These are phyloP conservation scores for Hippophae tibetana DNA, from an alignment of 306 rosid species.

Conservation along the genomic window DNA sequence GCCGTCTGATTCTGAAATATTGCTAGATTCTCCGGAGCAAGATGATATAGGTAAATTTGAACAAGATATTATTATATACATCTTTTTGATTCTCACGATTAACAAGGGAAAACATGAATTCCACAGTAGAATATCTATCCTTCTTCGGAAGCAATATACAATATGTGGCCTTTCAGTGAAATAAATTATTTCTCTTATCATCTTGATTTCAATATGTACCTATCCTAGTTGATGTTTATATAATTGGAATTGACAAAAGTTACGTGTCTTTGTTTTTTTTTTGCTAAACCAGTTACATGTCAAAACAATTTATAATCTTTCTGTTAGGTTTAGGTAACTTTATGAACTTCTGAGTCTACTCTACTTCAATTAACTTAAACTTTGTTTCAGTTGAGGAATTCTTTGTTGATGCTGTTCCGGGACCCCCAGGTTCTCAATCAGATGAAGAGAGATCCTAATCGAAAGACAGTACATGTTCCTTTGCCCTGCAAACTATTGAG, in stretches of 20 bases:
- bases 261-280: too few relatives aligned
- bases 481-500: conserved; percentile 32
- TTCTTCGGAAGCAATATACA: too few relatives aligned
- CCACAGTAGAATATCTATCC: too few relatives aligned
- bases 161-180: too few relatives aligned
- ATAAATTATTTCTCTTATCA: too few relatives aligned
- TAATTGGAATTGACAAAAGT: too few relatives aligned
- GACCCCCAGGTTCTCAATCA: conserved; percentile 66
- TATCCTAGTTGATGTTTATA: too few relatives aligned
- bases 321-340: too few relatives aligned
- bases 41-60: conserved; percentile 71
- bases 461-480: conserved; percentile 27
- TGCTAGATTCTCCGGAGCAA: conserved; percentile 87
- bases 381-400: conserved; percentile 82
- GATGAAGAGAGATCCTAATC: conserved; percentile 73
- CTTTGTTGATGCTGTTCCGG: conserved; percentile 84
- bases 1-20: conserved; percentile 85
- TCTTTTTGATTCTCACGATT: conserved; percentile 6
- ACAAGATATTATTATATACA: background rate
- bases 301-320: too few relatives aligned
- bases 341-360: background rate
- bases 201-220: too few relatives aligned
- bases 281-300: too few relatives aligned
- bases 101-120: conserved; percentile 4
- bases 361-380: conserved; percentile 9